phyloP scores from a whole-genome alignment of 163 green algal genomes.

The Chlorella variabilis region DNA sequence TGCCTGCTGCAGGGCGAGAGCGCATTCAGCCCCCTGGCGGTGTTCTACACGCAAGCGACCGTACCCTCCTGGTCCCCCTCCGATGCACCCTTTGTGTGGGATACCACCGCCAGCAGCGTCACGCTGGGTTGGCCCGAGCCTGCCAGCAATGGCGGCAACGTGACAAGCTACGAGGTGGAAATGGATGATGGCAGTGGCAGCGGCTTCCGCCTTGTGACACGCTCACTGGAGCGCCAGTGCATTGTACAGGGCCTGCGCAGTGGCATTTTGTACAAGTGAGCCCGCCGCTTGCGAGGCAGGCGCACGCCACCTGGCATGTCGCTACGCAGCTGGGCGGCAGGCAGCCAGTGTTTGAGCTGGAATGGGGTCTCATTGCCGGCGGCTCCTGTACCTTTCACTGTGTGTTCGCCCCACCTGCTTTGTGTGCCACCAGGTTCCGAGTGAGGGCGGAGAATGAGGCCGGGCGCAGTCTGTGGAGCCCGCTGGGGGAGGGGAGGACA shows the following conservation, averaged over 20 bases:
- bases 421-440: neutral
- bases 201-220: slow-evolving; percentile 38
- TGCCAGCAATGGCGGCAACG: slow-evolving; percentile 32
- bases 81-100: slow-evolving; percentile 47
- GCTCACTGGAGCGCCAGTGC: neutral
- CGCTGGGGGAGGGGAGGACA: slow-evolving; percentile 44
- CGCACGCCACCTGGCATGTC: too few relatives aligned
- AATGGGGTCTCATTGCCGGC: too few relatives aligned
- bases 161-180: slow-evolving; percentile 48
- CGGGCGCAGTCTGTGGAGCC: slow-evolving; percentile 62
- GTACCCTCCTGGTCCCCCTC: slow-evolving; percentile 61
- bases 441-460: slow-evolving; percentile 51
- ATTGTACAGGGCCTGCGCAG: slow-evolving; percentile 32
- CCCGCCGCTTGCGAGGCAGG: too few relatives aligned
- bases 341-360: too few relatives aligned
- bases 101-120: slow-evolving; percentile 47
- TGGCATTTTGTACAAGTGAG: slow-evolving; percentile 29
- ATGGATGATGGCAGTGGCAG: slow-evolving; percentile 36
- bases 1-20: slow-evolving; percentile 58
- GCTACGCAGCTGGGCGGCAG: too few relatives aligned
- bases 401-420: neutral
- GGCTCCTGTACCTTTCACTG: neutral
- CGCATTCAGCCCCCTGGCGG: slow-evolving; percentile 60
- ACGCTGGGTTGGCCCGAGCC: slow-evolving; percentile 65
- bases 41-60: slow-evolving; percentile 71